Evolutionary conservation across 768 basidiomycete genomes (phyloP).

Genomic region (Hygrocybe coccinea): DNA sequence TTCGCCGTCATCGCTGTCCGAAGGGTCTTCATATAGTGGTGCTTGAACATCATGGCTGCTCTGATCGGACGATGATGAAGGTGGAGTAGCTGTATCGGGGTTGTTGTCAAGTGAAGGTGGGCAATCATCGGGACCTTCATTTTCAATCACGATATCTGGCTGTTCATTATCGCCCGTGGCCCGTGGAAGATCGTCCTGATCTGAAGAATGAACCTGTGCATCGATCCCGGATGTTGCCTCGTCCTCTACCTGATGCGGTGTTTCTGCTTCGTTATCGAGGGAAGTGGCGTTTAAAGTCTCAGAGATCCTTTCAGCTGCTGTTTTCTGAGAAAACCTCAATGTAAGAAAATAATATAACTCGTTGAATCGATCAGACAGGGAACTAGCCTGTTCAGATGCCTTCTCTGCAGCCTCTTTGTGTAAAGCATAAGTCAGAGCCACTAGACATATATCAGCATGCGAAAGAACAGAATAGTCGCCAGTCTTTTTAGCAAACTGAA

Average conservation of each 20-base stretch:
- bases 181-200: too few relatives aligned
- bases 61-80: background rate
- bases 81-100: background rate
- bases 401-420: constrained; percentile 42
- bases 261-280: too few relatives aligned
- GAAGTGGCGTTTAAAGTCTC: too few relatives aligned
- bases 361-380: constrained; percentile 21
- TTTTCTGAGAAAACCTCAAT: background rate
- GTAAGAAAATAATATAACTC: constrained; percentile 12
- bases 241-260: too few relatives aligned
- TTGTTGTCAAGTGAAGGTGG: background rate
- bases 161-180: background rate
- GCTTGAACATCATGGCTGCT: background rate
- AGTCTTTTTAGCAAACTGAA: constrained; percentile 88
- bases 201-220: too few relatives aligned
- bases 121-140: background rate
- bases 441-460: constrained; percentile 81
- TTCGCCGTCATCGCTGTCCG: constrained; percentile 74
- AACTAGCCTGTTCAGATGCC: constrained; percentile 8
- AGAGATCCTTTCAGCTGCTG: too few relatives aligned
- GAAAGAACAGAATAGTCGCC: constrained; percentile 94
- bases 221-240: too few relatives aligned
- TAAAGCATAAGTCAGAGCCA: constrained; percentile 82
- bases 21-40: constrained; percentile 69
- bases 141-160: background rate